A percentile compares a stretch with the other conserved stretches of the same genome.
Conservation (phyloP, 1,284 basidiomycete species). For the Malassezia equina region DNA sequence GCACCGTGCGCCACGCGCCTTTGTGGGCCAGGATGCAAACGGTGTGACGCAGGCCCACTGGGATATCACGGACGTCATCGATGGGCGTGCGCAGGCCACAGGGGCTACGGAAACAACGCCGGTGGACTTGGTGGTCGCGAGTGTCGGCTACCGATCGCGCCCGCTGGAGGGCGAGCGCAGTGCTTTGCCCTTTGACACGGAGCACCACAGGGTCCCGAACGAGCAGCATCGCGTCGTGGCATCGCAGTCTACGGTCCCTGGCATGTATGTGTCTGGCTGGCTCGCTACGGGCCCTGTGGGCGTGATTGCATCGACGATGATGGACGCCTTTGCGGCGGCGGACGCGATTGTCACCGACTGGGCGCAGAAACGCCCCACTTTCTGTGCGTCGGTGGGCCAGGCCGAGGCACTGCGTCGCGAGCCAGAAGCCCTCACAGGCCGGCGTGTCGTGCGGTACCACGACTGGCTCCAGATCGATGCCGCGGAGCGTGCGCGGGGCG, state of each 20-base stretch:
- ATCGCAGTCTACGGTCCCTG: constrained; percentile 48
- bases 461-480: constrained; percentile 63
- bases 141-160: constrained; percentile 74
- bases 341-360: constrained; percentile 60
- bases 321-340: constrained; percentile 73
- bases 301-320: constrained; percentile 86
- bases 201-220: constrained; percentile 18
- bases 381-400: not conserved
- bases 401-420: constrained; percentile 1
- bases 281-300: constrained; percentile 81
- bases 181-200: constrained; percentile 18
- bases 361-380: not conserved
- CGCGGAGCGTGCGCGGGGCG: constrained; percentile 60
- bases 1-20: constrained; percentile 31
- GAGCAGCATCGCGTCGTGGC: constrained; percentile 18
- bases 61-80: constrained; percentile 25
- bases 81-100: constrained; percentile 48
- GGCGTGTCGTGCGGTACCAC: constrained; percentile 55
- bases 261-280: constrained; percentile 90
- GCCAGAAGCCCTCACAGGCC: constrained; percentile 9
- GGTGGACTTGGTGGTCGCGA: constrained; percentile 74
- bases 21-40: constrained; percentile 17
- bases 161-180: constrained; percentile 48
- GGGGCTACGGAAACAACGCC: constrained; percentile 54
- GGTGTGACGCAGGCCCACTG: constrained; percentile 18